Base-by-base conservation (phyloP, 352 stramenopile genomes). In the Phytophthora sp. region DNA sequence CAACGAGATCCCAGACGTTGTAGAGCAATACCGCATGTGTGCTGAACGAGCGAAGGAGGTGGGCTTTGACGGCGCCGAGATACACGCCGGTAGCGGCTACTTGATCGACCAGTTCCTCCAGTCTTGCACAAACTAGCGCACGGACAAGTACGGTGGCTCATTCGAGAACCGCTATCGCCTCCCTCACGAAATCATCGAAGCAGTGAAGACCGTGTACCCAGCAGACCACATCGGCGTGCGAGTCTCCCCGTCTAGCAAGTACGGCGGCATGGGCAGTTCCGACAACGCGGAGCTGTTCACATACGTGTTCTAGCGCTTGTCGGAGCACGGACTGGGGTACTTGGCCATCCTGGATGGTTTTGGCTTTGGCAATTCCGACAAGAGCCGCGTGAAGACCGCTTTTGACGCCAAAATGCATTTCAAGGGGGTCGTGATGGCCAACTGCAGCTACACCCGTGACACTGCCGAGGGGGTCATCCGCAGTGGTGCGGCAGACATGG, bases 81-180 rank as follows among this genome's bases (percentile, higher is more conserved):
- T 74, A 24, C 91, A 97, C 69, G 66, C 35, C 6, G 91, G 82
- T 8, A 94, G 97, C 51, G 93, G 90, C 12, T 98, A 97, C 60
- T 66, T 98, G 35, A 70, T 98, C 44, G 88, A 97, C 28, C 65
- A 77, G 49, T 79, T 79, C 57, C 44, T 82, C 20, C 60, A 82
- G 12, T 60, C 51, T 1, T 48, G 71, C 41, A 83, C 66, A 32
- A 97, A 96, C 69, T 51, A 76, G 41, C 82, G 82, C n/a, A 92
- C 74, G 2, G 89, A 96, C 62, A 55, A 84, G 43, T 96, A 96
- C 52, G 89, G 88, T 23, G 88, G 89, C 20, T 87, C 65, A 32
- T 72, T 90, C 27, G 85, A 96, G 57, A 96, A 94, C 66, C 83
- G 88, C 27, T 74, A 74, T 17, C 73, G 80, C 8, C 68, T 96